Percentiles rank a stretch among this genome's conserved stretches.
These are phyloP conservation scores for Alternaria arborescens DNA, from an alignment of 2,329 filamentous ascomycete species.

Conservation along the genomic window DNA sequence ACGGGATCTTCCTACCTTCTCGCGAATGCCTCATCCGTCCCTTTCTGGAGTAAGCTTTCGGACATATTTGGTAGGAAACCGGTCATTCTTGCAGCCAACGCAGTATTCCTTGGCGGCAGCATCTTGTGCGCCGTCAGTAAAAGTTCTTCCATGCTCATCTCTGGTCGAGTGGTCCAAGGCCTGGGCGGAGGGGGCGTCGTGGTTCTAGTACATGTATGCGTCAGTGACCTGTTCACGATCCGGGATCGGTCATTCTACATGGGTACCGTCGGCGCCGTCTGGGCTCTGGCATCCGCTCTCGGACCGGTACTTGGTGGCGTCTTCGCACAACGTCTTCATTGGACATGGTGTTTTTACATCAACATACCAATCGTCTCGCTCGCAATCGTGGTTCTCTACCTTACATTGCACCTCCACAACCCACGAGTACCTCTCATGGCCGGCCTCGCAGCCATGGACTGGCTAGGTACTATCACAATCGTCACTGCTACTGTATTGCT, in stretches of 20 bases:
- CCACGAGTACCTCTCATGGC: slow-evolving; percentile 57
- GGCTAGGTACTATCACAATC: slow-evolving; percentile 61
- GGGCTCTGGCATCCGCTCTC: slow-evolving; percentile 63
- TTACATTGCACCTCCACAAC: slow-evolving; percentile 63
- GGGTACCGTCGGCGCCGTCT: slow-evolving; percentile 61
- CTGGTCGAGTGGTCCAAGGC: slow-evolving; percentile 63
- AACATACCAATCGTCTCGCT: slow-evolving; percentile 59
- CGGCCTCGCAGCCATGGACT: slow-evolving; percentile 62
- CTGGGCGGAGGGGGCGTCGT: slow-evolving; percentile 63
- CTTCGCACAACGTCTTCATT: slow-evolving; percentile 56
- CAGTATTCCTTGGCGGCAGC: slow-evolving; percentile 59
- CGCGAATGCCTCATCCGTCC: slow-evolving; percentile 50
- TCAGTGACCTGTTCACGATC: slow-evolving; percentile 63
- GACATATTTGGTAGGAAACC: slow-evolving; percentile 52
- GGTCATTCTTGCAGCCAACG: slow-evolving; percentile 45
- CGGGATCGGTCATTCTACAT: slow-evolving; percentile 59
- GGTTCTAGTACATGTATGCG: slow-evolving; percentile 62
- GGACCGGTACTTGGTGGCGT: slow-evolving; percentile 64
- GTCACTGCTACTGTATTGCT: slow-evolving; percentile 59
- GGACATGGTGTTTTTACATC: slow-evolving; percentile 61
- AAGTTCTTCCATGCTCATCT: slow-evolving; percentile 62
- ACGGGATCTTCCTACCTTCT: slow-evolving; percentile 64
- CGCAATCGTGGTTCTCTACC: slow-evolving; percentile 59
- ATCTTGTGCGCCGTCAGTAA: slow-evolving; percentile 60
- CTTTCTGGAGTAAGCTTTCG: slow-evolving; percentile 54